A percentile compares a stretch with the other conserved stretches of the same genome.
Conservation (phyloP, 1,139 yeast genomes). For the Suhomyces choctaworum region DNA sequence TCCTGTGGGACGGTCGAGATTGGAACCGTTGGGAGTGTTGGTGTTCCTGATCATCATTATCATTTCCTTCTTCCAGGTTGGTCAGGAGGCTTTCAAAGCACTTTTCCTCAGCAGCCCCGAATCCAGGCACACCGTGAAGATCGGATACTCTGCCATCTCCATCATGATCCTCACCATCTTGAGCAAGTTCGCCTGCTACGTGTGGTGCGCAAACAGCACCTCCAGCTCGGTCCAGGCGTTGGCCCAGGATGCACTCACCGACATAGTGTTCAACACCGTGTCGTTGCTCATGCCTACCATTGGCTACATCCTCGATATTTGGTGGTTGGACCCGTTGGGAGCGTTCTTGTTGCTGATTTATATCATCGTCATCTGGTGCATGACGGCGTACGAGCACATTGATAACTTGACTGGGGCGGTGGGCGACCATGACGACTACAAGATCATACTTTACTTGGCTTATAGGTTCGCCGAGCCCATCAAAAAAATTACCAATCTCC, state of each 20-base stretch:
- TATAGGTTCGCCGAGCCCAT: slow-evolving; percentile 70
- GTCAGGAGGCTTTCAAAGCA: slow-evolving; percentile 55
- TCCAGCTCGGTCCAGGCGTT: slow-evolving; percentile 75
- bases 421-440: slow-evolving; percentile 63
- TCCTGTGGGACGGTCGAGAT: slow-evolving; percentile 71
- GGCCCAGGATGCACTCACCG: slow-evolving; percentile 82
- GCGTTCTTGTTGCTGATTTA: slow-evolving; percentile 64
- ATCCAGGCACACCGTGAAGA: slow-evolving; percentile 40
- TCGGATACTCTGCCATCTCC: slow-evolving; percentile 54
- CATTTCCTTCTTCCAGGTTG: slow-evolving; percentile 71
- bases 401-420: slow-evolving; percentile 74
- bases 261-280: slow-evolving; percentile 62
- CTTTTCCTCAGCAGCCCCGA: slow-evolving; percentile 32
- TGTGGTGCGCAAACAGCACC: slow-evolving; percentile 62
- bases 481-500: slow-evolving; percentile 62
- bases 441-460: slow-evolving; percentile 66
- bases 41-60: slow-evolving; percentile 72
- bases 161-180: slow-evolving; percentile 67
- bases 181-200: slow-evolving; percentile 60
- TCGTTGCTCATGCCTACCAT: slow-evolving; percentile 69
- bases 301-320: slow-evolving; percentile 51
- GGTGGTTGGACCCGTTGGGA: slow-evolving; percentile 80
- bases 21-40: slow-evolving; percentile 78
- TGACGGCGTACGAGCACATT: slow-evolving; percentile 68
- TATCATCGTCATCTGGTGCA: slow-evolving; percentile 63